These are phyloP conservation scores for Coprinopsis strossmayeri DNA, from an alignment of 768 basidiomycete genomes.

Conservation along the genomic window DNA sequence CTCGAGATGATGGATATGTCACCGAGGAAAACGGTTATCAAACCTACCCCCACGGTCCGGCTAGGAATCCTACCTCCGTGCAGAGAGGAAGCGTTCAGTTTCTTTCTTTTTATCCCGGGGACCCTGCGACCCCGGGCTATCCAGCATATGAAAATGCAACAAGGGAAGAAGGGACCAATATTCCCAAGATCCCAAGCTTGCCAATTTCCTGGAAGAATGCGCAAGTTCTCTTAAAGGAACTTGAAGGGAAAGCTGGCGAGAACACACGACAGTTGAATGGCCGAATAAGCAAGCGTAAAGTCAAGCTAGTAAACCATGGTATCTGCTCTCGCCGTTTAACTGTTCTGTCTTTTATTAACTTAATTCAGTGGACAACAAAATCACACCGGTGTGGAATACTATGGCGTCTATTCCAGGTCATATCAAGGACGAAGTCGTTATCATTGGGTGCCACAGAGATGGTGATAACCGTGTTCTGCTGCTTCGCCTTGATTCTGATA, in stretches of 20 bases:
- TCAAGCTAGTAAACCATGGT: constrained; percentile 50
- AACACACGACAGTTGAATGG: constrained; percentile 10
- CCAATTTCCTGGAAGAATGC: constrained; percentile 89
- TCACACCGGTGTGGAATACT: constrained; percentile 88
- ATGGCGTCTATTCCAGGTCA: constrained; percentile 80
- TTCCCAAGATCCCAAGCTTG: constrained; percentile 77
- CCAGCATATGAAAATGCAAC: constrained; percentile 84
- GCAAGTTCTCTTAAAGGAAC: constrained; percentile 40
- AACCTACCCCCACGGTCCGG: constrained; percentile 78
- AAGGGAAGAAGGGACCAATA: constrained; percentile 50
- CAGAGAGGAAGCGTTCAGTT: constrained; percentile 81
- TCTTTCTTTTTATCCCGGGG: constrained; percentile 61
- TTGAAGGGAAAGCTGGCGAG: constrained; percentile 23
- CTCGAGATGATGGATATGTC: constrained; percentile 74
- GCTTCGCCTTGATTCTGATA: background rate
- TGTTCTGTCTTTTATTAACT: background rate
- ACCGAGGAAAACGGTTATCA: constrained; percentile 69
- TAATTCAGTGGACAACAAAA: constrained; percentile 57
- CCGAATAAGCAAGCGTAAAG: constrained; percentile 1
- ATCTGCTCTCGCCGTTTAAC: background rate
- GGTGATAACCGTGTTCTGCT: constrained; percentile 30
- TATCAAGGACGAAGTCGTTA: constrained; percentile 75
- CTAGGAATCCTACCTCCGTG: constrained; percentile 75
- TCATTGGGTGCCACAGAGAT: constrained; percentile 83
- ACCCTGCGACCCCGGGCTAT: constrained; percentile 81